Evolutionary conservation across 169 alveolate genomes (phyloP), one percentile per base, ranked within the genome.

Genomic region (Blepharisma undulans): DNA sequence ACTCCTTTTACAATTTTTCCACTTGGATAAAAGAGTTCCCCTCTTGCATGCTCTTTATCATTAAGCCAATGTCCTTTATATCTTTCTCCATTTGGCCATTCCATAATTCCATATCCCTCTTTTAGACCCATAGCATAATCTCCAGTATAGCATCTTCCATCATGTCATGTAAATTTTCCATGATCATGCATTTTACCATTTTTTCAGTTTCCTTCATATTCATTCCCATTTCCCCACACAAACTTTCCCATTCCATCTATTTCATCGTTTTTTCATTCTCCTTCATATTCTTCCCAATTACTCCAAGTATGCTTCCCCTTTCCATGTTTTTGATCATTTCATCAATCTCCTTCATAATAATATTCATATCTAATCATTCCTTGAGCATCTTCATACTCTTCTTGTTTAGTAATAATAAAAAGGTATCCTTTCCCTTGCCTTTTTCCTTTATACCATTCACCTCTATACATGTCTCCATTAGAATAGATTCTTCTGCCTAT

Each of bases 1-100:
- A 88, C 90, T 30, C 97, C 96, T 82, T 84, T 91, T 80, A 92
- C 91, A 79, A 88, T 89, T 25, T 66, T 27, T 22, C 96, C 96
- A 74, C 94, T 92, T 12, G 93, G 74, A 21, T 87, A 90, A 21
- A 91, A 91, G n/a, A n/a, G 84, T 22, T 27, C 81, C 21, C 98
- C 98, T 48, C 84, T 77, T 14, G 21, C 66, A 48, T 48, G 66
- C 10, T 48, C 21, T 48, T 48, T 48, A 12, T 18, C 66, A 48
- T 48, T 18, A 10, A 10, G 7, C 66, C 66, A 48, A 48, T 48
- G 14, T 48, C 66, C 66, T 2, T 48, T 18, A 48, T 48, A 48
- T 48, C 14, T 48, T 48, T 48, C 14, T 5, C 66, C 66, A 48
- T 48, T 48, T 5, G 66, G 66, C 66, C 66, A 48, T 48, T 10